Evolutionary conservation across 1,284 basidiomycete genomes (phyloP).

Genomic region (Pterulicium gracile): DNA sequence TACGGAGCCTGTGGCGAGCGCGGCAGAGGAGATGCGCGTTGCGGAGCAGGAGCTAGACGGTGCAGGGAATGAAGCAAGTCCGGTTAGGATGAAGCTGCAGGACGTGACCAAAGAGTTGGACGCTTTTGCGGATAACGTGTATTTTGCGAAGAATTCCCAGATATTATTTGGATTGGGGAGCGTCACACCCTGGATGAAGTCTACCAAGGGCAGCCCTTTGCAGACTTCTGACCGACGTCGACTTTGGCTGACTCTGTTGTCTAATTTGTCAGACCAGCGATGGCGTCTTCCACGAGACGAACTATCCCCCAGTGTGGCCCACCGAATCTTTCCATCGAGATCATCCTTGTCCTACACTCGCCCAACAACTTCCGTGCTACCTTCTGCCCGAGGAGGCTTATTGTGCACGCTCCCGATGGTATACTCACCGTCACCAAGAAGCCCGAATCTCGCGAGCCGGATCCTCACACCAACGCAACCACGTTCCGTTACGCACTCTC

Average conservation of each 20-base stretch:
- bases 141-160: too few species aligned
- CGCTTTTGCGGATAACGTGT: too few species aligned
- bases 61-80: neutral
- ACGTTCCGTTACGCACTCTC: too few species aligned
- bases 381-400: constrained; percentile 2
- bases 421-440: too few species aligned
- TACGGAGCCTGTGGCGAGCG: constrained; percentile 3
- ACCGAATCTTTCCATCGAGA: neutral
- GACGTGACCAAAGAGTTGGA: too few species aligned
- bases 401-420: constrained; percentile 4
- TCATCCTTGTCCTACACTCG: neutral
- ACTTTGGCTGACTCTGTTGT: neutral
- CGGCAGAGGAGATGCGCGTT: neutral
- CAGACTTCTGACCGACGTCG: too few species aligned
- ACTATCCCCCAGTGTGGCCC: neutral
- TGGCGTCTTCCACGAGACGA: neutral
- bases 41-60: neutral
- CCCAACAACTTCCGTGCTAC: neutral
- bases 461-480: too few species aligned
- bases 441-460: too few species aligned
- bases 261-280: neutral
- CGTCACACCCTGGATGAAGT: neutral
- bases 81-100: neutral
- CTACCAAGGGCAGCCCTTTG: too few species aligned
- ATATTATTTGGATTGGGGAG: too few species aligned